phyloP scores from a whole-genome alignment of 2,329 filamentous ascomycete genomes.

The Colletotrichum sp. region DNA sequence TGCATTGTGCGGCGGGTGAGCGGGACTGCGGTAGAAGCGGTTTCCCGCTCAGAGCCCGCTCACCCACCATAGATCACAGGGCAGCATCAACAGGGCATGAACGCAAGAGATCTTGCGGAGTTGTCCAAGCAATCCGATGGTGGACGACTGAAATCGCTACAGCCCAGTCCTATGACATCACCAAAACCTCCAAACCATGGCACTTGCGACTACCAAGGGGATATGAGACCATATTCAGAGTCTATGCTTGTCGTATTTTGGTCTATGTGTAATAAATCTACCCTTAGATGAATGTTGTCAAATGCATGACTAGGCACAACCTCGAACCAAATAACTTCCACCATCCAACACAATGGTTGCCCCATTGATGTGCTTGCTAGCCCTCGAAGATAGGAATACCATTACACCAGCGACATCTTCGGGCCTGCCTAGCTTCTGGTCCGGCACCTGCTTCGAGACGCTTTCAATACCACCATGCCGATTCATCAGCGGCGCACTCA shows the following conservation, averaged over 20 bases:
- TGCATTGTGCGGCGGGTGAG: background rate
- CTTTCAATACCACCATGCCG: background rate
- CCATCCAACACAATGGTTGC: background rate
- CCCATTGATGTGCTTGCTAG: background rate
- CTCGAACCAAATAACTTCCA: background rate
- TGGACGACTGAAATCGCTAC: background rate
- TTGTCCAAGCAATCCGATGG: background rate
- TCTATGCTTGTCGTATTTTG: background rate
- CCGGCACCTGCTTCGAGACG: background rate
- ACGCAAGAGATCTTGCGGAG: background rate
- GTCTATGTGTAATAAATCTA: background rate
- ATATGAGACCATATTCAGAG: rapidly evolving
- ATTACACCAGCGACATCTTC: background rate
- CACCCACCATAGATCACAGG: background rate
- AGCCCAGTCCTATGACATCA: background rate
- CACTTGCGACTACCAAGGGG: background rate
- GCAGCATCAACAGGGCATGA: background rate
- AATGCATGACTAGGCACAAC: background rate
- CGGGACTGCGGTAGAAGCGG: background rate
- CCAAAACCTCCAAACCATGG: background rate
- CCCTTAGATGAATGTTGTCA: background rate
- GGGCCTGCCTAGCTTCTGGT: background rate
- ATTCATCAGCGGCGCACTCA: background rate
- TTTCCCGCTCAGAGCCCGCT: background rate
- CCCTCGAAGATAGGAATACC: background rate